phyloP scores from a whole-genome alignment of 2,329 filamentous ascomycete genomes.

The Xylariaceae sp. region DNA sequence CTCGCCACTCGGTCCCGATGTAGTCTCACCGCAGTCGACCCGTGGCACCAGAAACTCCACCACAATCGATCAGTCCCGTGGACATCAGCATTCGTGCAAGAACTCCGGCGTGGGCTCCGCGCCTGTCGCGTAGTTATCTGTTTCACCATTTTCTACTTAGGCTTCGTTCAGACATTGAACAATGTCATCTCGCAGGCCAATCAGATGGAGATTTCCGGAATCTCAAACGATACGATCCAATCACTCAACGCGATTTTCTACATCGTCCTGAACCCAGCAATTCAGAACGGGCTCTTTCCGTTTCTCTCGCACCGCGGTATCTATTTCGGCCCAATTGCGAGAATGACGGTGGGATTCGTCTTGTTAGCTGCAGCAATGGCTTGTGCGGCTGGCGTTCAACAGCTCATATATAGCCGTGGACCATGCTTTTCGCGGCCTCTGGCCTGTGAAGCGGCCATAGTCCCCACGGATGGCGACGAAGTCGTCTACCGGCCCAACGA shows the following conservation, averaged over 20 bases:
- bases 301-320: constrained; percentile 48
- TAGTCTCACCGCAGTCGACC: constrained; percentile 2
- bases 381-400: constrained; percentile 51
- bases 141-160: constrained; percentile 2
- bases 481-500: constrained; percentile 30
- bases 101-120: constrained; percentile 2
- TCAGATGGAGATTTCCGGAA: constrained; percentile 53
- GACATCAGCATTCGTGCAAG: constrained; percentile 5
- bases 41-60: background rate
- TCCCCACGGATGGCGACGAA: background rate
- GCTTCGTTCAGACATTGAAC: constrained; percentile 50
- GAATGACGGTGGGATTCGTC: constrained; percentile 54
- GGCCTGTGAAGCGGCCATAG: constrained; percentile 30
- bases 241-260: constrained; percentile 57
- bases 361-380: constrained; percentile 52
- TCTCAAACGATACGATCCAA: constrained; percentile 59
- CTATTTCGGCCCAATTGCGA: constrained; percentile 55
- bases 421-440: constrained; percentile 26
- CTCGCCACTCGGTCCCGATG: constrained; percentile 1
- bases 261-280: constrained; percentile 57
- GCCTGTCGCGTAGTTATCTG: constrained; percentile 4
- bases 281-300: constrained; percentile 56
- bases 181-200: constrained; percentile 59
- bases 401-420: constrained; percentile 39
- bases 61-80: background rate